Evolutionary conservation across 1,284 basidiomycete genomes (phyloP).

Genomic region (Sporisorium iseilematis-ciliati): DNA sequence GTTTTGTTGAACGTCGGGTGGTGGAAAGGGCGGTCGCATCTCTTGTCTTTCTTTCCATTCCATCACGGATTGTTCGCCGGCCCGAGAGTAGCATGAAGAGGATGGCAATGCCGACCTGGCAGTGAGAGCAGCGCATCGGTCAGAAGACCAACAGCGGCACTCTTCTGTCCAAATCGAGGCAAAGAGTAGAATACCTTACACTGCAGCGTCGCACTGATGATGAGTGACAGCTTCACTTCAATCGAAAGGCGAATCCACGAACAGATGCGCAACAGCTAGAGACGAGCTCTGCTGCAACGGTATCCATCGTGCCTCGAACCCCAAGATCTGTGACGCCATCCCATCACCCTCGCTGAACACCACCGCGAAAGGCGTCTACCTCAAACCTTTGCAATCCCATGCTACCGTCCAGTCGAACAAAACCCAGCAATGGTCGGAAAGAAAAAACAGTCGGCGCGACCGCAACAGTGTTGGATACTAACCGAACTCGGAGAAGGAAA

Average conservation of each 20-base stretch:
- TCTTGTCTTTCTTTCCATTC: too few species aligned
- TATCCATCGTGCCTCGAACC: too few species aligned
- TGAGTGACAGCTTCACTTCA: background rate
- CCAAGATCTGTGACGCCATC: background rate
- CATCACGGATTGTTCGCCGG: background rate
- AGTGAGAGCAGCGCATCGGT: too few species aligned
- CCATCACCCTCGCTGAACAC: background rate
- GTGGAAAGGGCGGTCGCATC: background rate
- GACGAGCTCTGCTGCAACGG: background rate
- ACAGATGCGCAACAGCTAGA: background rate
- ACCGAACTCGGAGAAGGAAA: constrained; percentile 97
- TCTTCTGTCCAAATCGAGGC: too few species aligned
- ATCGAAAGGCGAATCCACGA: background rate
- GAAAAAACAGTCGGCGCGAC: background rate
- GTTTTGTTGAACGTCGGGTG: constrained; percentile 2
- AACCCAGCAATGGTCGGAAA: constrained; percentile 4
- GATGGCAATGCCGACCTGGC: too few species aligned
- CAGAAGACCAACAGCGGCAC: too few species aligned
- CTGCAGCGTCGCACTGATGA: background rate
- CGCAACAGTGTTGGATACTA: constrained; percentile 61
- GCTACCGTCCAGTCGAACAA: background rate
- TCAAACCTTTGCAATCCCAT: background rate
- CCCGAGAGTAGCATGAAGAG: too few species aligned
- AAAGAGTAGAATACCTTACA: background rate
- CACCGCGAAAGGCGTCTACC: background rate